Percentiles rank a stretch among this genome's conserved stretches.
phyloP scores from a whole-genome alignment of 2,329 filamentous ascomycete species.

The Talaromyces sp. region DNA sequence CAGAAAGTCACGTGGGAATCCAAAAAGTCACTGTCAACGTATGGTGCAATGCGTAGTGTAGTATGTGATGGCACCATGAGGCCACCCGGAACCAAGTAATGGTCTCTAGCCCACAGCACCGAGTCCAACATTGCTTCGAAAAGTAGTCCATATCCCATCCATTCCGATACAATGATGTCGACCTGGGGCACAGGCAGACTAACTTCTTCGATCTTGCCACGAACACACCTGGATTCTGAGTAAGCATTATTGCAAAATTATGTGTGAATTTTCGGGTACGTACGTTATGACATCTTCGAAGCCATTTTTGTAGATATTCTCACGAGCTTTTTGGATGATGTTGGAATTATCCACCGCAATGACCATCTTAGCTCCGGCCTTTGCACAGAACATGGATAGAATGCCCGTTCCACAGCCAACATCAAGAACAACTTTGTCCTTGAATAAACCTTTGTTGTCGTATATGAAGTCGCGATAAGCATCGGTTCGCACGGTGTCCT shows the following conservation, averaged over 20 bases:
- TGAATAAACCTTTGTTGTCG: conserved; percentile 36
- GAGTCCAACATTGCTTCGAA: conserved; percentile 97
- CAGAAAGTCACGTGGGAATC: conserved; percentile 79
- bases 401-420: conserved; percentile 81
- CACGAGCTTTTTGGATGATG: conserved; percentile 81
- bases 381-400: conserved; percentile 89
- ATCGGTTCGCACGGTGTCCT: conserved; percentile 82
- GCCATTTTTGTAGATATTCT: conserved; percentile 79
- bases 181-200: conserved; percentile 72
- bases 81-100: conserved; percentile 74
- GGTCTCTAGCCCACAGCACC: conserved; percentile 82
- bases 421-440: conserved; percentile 77
- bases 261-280: conserved; percentile 15
- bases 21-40: conserved; percentile 73
- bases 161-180: conserved; percentile 93
- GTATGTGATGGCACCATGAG: conserved; percentile 84
- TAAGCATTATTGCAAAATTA: conserved; percentile 11
- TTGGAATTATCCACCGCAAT: conserved; percentile 89
- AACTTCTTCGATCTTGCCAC: conserved; percentile 86
- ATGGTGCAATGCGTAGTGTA: conserved; percentile 76
- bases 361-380: conserved; percentile 80
- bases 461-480: conserved; percentile 78
- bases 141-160: conserved; percentile 94
- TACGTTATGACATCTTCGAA: conserved; percentile 68
- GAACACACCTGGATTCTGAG: conserved; percentile 55